Base-by-base conservation (phyloP, 1,139 yeast species). In the Candida mesenterica region DNA sequence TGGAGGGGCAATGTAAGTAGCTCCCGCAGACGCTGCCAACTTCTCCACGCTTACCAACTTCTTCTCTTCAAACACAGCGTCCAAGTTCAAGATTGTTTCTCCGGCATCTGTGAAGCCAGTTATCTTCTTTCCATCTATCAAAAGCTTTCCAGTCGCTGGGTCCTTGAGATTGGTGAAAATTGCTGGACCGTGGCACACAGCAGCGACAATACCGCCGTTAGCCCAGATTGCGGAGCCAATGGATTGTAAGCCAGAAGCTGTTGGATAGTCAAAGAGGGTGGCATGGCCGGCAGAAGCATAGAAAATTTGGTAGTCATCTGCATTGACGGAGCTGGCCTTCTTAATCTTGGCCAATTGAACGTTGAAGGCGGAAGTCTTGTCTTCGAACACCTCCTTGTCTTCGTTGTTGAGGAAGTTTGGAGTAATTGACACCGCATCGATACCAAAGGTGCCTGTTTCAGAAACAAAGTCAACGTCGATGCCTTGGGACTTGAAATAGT, bases 201-300 rank as follows among this genome's bases (percentile, higher is more conserved):
- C 55, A 3, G 55, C 44, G n/a, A 53, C 44, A 5, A 50, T 51
- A 10, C 55, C 55, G 2, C 45, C 49, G 4, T 44, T 34, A 25
- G 44, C 30, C 38, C 43, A 48, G 16, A 52, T 45, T n/a, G 32
- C 31, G 30, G 39, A 41, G 4, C 49, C 54, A 28, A 51, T 33
- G 9, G 32, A 15, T 28, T 48, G 51, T 36, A 53, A 41, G 8
- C 41, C 53, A 5, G 30, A 33, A 6, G 57, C 53, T 17, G 32
- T 41, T 8, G 59, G 57, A 40, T 43, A 52, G 39, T 53, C 59
- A 30, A 46, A 49, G 29, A 49, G 31, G 4, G 51, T 40, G 4
- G 50, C 59, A 32, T 54, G 57, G 8, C 59, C 59, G 14, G 50
- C 57, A 15, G 57, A 45, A n/a, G 55, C 57, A 27, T 39, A 50